These are phyloP conservation scores for Colletotrichum tropicale DNA, from an alignment of 2,329 filamentous ascomycete genomes.

Conservation along the genomic window DNA sequence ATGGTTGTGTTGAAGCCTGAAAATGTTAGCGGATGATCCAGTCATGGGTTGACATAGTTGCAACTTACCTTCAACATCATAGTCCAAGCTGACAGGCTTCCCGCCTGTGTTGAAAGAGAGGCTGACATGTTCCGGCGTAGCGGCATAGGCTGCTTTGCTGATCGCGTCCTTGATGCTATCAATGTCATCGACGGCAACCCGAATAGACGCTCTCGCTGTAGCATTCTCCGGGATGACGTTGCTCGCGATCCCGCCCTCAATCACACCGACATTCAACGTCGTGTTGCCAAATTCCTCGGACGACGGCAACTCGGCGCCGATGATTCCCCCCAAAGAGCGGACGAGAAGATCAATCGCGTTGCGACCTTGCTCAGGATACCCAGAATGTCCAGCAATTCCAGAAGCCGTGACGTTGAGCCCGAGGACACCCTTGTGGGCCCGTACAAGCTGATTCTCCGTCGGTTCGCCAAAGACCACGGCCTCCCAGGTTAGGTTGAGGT, in stretches of 20 bases:
- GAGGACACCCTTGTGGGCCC: slow-evolving; percentile 88
- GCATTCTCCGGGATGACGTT: slow-evolving; percentile 88
- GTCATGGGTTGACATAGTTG: fast-evolving
- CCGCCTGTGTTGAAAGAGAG: slow-evolving; percentile 72
- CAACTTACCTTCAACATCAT: slow-evolving; percentile 73
- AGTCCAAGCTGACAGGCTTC: slow-evolving; percentile 76
- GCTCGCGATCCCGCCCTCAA: slow-evolving; percentile 80
- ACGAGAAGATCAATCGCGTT: slow-evolving; percentile 85
- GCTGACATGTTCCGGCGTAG: slow-evolving; percentile 63
- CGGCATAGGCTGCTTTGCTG: slow-evolving; percentile 52
- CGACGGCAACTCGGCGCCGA: slow-evolving; percentile 73
- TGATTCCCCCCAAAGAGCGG: slow-evolving; percentile 68
- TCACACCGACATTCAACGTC: slow-evolving; percentile 83
- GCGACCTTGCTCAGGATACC: slow-evolving; percentile 88
- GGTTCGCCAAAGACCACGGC: slow-evolving; percentile 92
- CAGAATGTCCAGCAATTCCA: slow-evolving; percentile 83
- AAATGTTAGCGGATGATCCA: slow-evolving; percentile 8
- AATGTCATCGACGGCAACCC: slow-evolving; percentile 78
- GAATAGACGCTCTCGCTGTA: slow-evolving; percentile 67
- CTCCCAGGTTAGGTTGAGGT: slow-evolving; percentile 48
- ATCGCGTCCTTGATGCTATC: slow-evolving; percentile 60
- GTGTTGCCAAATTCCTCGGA: slow-evolving; percentile 84
- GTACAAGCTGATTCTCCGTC: slow-evolving; percentile 84
- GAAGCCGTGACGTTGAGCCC: slow-evolving; percentile 69
- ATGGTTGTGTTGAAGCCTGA: slow-evolving; percentile 77